A percentile compares a stretch with the other conserved stretches of the same genome.
Evolutionary conservation across 306 rosid species (phyloP).

Genomic region (Fragaria ananassa): DNA sequence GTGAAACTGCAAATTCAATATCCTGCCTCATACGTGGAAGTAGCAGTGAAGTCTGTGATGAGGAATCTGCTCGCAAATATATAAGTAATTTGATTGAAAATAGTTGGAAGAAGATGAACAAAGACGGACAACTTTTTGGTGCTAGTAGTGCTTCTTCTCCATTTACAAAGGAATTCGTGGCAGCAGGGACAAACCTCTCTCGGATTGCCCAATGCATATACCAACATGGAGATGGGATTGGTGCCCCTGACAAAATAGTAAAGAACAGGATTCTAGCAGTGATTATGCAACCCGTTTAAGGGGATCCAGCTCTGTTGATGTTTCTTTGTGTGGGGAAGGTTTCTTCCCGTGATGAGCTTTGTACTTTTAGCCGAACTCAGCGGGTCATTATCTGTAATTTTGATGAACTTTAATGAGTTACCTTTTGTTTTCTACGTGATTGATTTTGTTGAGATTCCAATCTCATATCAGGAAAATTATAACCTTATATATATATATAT

Average conservation of each 20-base stretch:
- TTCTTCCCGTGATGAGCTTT: too few relatives aligned
- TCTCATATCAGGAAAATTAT: too few relatives aligned
- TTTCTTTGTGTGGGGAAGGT: too few relatives aligned
- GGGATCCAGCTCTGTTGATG: not conserved
- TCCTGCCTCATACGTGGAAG: conserved; percentile 33
- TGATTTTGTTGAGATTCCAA: too few relatives aligned
- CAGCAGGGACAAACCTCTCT: conserved; percentile 38
- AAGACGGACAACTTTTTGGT: conserved; percentile 2
- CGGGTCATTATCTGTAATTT: too few relatives aligned
- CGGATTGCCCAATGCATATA: conserved; percentile 51
- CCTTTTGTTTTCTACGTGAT: too few relatives aligned
- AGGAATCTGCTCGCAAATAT: conserved; percentile 21
- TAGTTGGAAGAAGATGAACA: conserved; percentile 52
- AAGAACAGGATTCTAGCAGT: conserved; percentile 29
- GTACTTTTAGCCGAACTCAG: too few relatives aligned
- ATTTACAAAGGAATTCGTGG: conserved; percentile 37
- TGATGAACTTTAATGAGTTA: too few relatives aligned
- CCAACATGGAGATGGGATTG: conserved; percentile 54
- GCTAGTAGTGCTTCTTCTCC: conserved; percentile 5
- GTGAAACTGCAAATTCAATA: conserved; percentile 48
- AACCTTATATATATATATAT: too few relatives aligned
- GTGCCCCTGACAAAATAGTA: conserved; percentile 35
- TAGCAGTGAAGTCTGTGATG: conserved; percentile 24
- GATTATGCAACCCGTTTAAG: conserved; percentile 43
- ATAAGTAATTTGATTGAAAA: conserved; percentile 26